Evolutionary conservation across 495 filamentous ascomycete species (phyloP).

Genomic region (Neurospora hispaniola): DNA sequence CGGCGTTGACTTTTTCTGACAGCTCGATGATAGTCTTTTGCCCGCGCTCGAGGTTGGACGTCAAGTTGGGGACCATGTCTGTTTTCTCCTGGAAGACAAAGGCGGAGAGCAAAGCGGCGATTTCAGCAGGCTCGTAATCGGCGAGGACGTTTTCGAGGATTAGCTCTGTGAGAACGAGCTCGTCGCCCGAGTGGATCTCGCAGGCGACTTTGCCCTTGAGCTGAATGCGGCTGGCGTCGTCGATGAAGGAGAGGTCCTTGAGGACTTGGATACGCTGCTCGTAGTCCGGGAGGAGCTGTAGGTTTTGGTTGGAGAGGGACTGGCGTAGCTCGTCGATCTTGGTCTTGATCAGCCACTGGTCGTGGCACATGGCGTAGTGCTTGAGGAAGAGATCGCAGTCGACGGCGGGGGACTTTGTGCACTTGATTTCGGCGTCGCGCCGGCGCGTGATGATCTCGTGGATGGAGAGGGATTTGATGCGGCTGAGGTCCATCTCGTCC

Average conservation of each 20-base stretch:
- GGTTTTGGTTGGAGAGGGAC: constrained; percentile 89
- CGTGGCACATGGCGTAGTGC: constrained; percentile 89
- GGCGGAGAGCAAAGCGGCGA: constrained; percentile 82
- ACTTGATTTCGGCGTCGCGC: constrained; percentile 45
- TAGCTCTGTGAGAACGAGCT: constrained; percentile 93
- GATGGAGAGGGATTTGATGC: constrained; percentile 66
- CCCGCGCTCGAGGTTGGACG: constrained; percentile 70
- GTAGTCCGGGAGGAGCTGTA: constrained; percentile 95
- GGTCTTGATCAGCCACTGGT: constrained; percentile 88
- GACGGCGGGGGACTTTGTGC: constrained; percentile 44
- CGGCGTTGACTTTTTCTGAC: constrained; percentile 78
- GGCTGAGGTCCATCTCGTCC: constrained; percentile 76
- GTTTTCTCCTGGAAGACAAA: constrained; percentile 99
- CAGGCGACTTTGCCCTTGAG: constrained; percentile 97
- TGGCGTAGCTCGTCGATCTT: constrained; percentile 77
- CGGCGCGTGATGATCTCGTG: constrained; percentile 64
- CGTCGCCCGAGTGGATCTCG: constrained; percentile 95
- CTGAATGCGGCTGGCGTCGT: constrained; percentile 70
- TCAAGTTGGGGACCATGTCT: constrained; percentile 71
- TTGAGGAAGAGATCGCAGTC: constrained; percentile 67
- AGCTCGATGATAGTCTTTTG: constrained; percentile 78
- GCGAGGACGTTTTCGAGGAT: constrained; percentile 94
- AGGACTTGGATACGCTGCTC: constrained; percentile 88
- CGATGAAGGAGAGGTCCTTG: constrained; percentile 82
- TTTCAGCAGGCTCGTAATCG: constrained; percentile 92